Evolutionary conservation across 345 rosid species (phyloP).

Genomic region (Acer yangbiense): DNA sequence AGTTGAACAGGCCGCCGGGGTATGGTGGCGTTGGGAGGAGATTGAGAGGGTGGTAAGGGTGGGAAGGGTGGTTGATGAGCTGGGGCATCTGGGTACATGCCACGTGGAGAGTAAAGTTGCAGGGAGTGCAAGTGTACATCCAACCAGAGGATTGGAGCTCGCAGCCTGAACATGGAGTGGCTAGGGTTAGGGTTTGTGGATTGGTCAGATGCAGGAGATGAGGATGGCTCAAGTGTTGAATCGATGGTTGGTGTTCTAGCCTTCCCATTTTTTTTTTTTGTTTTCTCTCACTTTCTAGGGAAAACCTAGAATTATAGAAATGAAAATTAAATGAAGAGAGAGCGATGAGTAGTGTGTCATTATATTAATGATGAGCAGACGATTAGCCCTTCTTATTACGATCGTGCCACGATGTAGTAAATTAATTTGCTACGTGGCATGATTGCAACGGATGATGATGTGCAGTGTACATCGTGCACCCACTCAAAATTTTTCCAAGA

Average conservation of each 20-base stretch:
- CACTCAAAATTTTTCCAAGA: too few species aligned
- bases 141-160: conserved; percentile 29
- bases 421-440: too few species aligned
- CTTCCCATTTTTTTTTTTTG: conserved; percentile 37
- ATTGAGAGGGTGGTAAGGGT: conserved; percentile 47
- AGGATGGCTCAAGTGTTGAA: conserved; percentile 60
- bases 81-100: conserved; percentile 58
- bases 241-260: conserved; percentile 37
- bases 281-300: conserved; percentile 2
- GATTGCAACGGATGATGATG: too few species aligned
- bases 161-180: conserved; percentile 46
- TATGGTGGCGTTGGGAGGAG: conserved; percentile 53
- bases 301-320: background rate
- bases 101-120: conserved; percentile 57
- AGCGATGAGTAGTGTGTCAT: background rate
- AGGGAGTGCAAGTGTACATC: conserved; percentile 54
- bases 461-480: too few species aligned
- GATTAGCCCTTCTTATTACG: too few species aligned
- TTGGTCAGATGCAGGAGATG: conserved; percentile 50
- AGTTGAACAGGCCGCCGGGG: conserved; percentile 46
- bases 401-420: too few species aligned
- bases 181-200: conserved; percentile 19
- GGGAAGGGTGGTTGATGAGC: conserved; percentile 57
- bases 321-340: too few species aligned
- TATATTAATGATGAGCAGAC: too few species aligned